A percentile compares a stretch with the other conserved stretches of the same genome.
Evolutionary conservation across 805 yeast genomes (phyloP).

Genomic region (Ogataea naganishii): DNA sequence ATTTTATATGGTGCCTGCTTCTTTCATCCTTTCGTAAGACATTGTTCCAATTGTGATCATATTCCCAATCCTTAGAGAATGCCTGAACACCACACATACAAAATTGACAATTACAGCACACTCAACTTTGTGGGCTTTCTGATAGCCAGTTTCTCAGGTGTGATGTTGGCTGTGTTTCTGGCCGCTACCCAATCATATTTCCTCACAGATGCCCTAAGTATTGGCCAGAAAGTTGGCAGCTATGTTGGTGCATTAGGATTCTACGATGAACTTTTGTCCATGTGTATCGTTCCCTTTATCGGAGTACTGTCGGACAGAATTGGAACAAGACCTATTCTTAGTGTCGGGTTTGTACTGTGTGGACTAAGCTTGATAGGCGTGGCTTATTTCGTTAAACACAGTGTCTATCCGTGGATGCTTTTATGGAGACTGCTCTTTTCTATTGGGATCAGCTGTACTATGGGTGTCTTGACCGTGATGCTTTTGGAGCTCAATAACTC

Average conservation of each 20-base stretch:
- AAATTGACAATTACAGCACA: slow-evolving; percentile 13
- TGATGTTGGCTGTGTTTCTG: slow-evolving; percentile 21
- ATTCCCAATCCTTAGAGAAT: no score
- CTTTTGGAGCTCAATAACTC: slow-evolving; percentile 38
- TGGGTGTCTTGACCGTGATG: slow-evolving; percentile 41
- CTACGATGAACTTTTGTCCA: slow-evolving; percentile 50
- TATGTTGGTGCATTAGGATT: slow-evolving; percentile 42
- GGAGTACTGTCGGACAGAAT: slow-evolving; percentile 57
- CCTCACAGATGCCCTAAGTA: slow-evolving; percentile 22
- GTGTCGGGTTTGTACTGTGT: slow-evolving; percentile 37
- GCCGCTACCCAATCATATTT: slow-evolving; percentile 23
- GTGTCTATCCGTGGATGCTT: slow-evolving; percentile 41
- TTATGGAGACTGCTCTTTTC: slow-evolving; percentile 50
- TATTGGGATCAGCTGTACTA: slow-evolving; percentile 41
- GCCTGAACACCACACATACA: no score
- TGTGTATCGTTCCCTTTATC: slow-evolving; percentile 47
- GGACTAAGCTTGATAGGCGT: slow-evolving; percentile 41
- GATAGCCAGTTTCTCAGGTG: slow-evolving; percentile 12
- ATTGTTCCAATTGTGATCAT: no score
- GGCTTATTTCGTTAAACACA: slow-evolving; percentile 30
- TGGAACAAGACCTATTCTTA: slow-evolving; percentile 48
- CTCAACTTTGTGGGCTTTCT: slow-evolving; percentile 18
- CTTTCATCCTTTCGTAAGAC: no score
- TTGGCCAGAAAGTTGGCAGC: slow-evolving; percentile 26
- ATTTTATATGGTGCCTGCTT: no score